Conservation (phyloP, 495 filamentous ascomycete genomes). For the Hypoxylon intermedium region DNA sequence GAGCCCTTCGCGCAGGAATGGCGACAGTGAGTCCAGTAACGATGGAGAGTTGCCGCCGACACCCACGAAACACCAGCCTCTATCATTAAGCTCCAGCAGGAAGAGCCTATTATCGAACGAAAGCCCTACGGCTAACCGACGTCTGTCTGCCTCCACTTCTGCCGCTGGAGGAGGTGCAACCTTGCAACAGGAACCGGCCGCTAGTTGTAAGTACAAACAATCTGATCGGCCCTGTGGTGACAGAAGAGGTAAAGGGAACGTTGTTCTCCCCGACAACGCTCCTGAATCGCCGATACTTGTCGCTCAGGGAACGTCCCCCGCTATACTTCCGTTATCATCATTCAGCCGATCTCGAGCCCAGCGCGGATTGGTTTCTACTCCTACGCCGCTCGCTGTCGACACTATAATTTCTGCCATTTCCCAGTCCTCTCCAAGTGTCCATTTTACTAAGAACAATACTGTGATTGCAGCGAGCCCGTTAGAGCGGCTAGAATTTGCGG, state of each 20-base stretch:
- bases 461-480: constrained; percentile 60
- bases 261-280: neutral
- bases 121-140: constrained; percentile 40
- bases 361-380: constrained; percentile 40
- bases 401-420: constrained; percentile 42
- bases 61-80: constrained; percentile 72
- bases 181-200: constrained; percentile 27
- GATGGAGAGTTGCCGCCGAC: constrained; percentile 87
- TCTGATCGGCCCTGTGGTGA: constrained; percentile 30
- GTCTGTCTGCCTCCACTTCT: constrained; percentile 40
- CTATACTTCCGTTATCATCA: constrained; percentile 38
- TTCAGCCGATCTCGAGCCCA: constrained; percentile 49
- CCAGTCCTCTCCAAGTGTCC: constrained; percentile 39
- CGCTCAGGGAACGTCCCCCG: constrained; percentile 17
- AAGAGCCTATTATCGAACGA: constrained; percentile 40
- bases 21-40: constrained; percentile 57
- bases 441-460: constrained; percentile 55
- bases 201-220: constrained; percentile 54
- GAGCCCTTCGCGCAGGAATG: constrained; percentile 60
- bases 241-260: constrained; percentile 1
- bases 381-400: constrained; percentile 45
- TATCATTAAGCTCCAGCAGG: constrained; percentile 25
- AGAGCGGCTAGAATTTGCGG: constrained; percentile 53
- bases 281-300: constrained; percentile 32
- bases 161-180: constrained; percentile 27